These are phyloP conservation scores for Apophysomyces trapeziformis DNA, from an alignment of 371 early-diverging fungal species.

Conservation along the genomic window DNA sequence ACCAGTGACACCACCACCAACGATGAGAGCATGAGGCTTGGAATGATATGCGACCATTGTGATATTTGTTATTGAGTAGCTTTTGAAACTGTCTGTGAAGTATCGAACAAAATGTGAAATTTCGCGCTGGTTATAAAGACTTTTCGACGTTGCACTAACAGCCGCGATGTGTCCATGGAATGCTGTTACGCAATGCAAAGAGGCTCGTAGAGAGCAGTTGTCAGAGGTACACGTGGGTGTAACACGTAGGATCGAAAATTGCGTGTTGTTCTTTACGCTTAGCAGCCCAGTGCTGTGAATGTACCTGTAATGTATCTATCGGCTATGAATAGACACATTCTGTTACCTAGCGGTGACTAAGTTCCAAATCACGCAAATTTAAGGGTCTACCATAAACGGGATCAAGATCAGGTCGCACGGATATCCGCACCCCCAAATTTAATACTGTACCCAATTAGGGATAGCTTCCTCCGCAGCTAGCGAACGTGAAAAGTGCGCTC, in stretches of 20 bases:
- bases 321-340: background rate
- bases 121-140: slow-evolving; percentile 4
- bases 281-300: background rate
- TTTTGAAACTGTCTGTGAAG: background rate
- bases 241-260: background rate
- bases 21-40: slow-evolving; percentile 12
- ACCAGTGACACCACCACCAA: slow-evolving; percentile 10
- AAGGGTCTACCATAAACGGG: slow-evolving; percentile 1
- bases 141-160: background rate
- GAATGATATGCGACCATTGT: slow-evolving; percentile 7
- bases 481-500: background rate
- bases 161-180: background rate
- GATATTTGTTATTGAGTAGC: background rate
- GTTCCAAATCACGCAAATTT: background rate
- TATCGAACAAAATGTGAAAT: slow-evolving; percentile 7
- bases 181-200: background rate
- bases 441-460: background rate
- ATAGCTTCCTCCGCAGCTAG: background rate
- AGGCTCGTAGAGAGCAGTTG: background rate
- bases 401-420: background rate
- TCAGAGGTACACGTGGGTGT: slow-evolving; percentile 2
- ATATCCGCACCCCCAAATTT: slow-evolving; percentile 4
- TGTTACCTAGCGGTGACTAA: background rate
- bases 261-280: slow-evolving; percentile 7
- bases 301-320: background rate